Evolutionary conservation across 768 basidiomycete genomes (phyloP).

Genomic region (Mycena kentingensis): DNA sequence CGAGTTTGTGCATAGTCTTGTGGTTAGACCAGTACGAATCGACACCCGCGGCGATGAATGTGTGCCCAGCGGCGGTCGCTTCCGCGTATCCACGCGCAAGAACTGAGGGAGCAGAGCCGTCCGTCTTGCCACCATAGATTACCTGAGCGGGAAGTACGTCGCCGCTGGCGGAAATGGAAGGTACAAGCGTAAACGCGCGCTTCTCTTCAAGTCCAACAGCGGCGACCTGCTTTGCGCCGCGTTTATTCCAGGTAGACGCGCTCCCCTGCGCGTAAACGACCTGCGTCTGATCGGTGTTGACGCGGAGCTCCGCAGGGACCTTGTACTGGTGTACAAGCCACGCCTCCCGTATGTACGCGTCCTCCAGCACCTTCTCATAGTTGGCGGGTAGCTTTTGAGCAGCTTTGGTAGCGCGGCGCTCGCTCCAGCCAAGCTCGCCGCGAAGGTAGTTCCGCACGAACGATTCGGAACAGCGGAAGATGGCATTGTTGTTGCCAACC

Average conservation of each 20-base stretch:
- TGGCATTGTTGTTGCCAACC: constrained; percentile 13
- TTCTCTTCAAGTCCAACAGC: constrained; percentile 42
- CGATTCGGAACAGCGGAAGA: constrained; percentile 26
- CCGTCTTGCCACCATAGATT: constrained; percentile 34
- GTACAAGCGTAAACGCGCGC: constrained; percentile 41
- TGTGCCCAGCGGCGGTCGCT: constrained; percentile 24
- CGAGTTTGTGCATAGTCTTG: constrained; percentile 30
- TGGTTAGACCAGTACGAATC: constrained; percentile 33
- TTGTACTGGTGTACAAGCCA: constrained; percentile 28
- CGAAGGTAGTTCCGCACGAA: constrained; percentile 29
- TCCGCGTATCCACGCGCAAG: constrained; percentile 21
- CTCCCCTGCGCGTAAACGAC: constrained; percentile 26
- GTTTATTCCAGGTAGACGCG: constrained; percentile 31
- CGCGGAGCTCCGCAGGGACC: constrained; percentile 29
- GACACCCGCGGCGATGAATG: constrained; percentile 28
- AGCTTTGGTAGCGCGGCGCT: constrained; percentile 32
- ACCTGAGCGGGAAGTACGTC: constrained; percentile 39
- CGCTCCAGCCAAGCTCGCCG: constrained; percentile 13
- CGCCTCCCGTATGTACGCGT: constrained; percentile 26
- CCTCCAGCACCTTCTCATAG: constrained; percentile 21
- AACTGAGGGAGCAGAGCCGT: constrained; percentile 24
- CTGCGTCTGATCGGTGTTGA: constrained; percentile 43
- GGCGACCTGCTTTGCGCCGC: constrained; percentile 37
- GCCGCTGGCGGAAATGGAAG: constrained; percentile 34
- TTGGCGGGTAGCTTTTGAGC: constrained; percentile 38